Conservation (phyloP, 164 flowering plant genomes). For the Berberis thunbergii region DNA sequence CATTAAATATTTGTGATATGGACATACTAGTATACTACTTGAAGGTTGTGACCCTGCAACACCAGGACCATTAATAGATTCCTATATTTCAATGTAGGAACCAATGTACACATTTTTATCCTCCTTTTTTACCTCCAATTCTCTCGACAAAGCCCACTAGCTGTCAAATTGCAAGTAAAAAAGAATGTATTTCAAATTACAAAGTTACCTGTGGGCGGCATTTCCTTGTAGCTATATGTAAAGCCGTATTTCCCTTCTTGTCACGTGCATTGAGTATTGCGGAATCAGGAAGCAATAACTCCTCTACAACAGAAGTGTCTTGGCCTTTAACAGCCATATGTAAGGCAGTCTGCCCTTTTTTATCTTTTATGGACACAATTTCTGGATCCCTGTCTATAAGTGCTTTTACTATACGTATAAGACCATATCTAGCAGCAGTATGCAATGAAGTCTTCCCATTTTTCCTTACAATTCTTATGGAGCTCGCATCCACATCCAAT, state of each 20-base stretch:
- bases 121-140: too few relatives aligned
- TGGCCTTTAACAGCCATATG: slow-evolving; percentile 99
- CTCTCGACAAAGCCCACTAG: too few relatives aligned
- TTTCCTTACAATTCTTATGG: slow-evolving; percentile 67
- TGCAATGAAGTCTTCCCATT: slow-evolving; percentile 97
- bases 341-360: slow-evolving; percentile 96
- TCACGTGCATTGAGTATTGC: slow-evolving; percentile 79
- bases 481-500: slow-evolving; percentile 58
- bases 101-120: too few relatives aligned
- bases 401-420: slow-evolving; percentile 41
- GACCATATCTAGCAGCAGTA: slow-evolving; percentile 66
- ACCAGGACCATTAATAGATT: too few relatives aligned
- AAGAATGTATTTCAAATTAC: too few relatives aligned
- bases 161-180: too few relatives aligned
- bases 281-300: slow-evolving; percentile 54
- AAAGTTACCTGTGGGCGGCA: slow-evolving; percentile 57
- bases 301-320: slow-evolving; percentile 54
- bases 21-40: too few relatives aligned
- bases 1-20: too few relatives aligned
- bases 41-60: too few relatives aligned
- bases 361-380: slow-evolving; percentile 75
- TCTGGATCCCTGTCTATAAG: slow-evolving; percentile 65
- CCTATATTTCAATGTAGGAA: too few relatives aligned
- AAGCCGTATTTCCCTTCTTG: slow-evolving; percentile 87
- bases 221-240: slow-evolving; percentile 90